Percentiles rank a stretch among this genome's conserved stretches.
Evolutionary conservation across 352 stramenopile species (phyloP).

Genomic region (Globisporangium yorkense): DNA sequence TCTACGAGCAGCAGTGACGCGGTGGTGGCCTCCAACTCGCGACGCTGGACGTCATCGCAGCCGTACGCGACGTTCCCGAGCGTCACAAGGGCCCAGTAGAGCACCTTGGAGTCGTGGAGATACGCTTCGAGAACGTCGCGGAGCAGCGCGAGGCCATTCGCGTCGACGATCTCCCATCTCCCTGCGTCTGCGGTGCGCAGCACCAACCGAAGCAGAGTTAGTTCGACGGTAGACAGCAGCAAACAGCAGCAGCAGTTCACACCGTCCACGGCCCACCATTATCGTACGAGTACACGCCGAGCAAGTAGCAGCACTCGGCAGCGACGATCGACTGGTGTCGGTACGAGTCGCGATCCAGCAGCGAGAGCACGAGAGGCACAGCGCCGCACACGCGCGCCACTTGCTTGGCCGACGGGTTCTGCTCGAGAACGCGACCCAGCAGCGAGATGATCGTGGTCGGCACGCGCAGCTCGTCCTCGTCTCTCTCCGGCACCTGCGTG

Average conservation of each 20-base stretch:
- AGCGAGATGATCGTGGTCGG: constrained; percentile 12
- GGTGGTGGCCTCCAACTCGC: constrained; percentile 18
- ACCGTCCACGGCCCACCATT: constrained; percentile 29
- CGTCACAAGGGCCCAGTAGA: constrained; percentile 54
- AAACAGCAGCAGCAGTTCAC: background rate
- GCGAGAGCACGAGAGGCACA: constrained; percentile 21
- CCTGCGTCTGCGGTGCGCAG: constrained; percentile 1
- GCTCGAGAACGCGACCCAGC: constrained; percentile 19
- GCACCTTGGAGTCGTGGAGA: constrained; percentile 23
- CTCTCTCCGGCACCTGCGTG: constrained; percentile 4
- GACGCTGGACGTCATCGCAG: constrained; percentile 10
- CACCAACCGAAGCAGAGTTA: constrained; percentile 8
- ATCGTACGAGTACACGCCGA: constrained; percentile 50
- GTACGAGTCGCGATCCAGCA: constrained; percentile 26
- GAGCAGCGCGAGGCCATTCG: constrained; percentile 33
- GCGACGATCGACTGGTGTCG: constrained; percentile 23
- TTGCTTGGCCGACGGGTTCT: constrained; percentile 32
- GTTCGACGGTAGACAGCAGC: background rate
- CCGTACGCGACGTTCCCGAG: constrained; percentile 52
- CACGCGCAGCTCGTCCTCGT: constrained; percentile 10
- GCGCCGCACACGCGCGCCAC: constrained; percentile 22
- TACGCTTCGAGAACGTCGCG: constrained; percentile 31
- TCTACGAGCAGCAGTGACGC: constrained; percentile 27
- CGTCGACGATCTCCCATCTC: constrained; percentile 35
- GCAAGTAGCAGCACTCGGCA: constrained; percentile 44